Percentiles rank a stretch among this genome's conserved stretches.
Evolutionary conservation across 331 rosid species (phyloP).

Genomic region (Rosa hybrid): DNA sequence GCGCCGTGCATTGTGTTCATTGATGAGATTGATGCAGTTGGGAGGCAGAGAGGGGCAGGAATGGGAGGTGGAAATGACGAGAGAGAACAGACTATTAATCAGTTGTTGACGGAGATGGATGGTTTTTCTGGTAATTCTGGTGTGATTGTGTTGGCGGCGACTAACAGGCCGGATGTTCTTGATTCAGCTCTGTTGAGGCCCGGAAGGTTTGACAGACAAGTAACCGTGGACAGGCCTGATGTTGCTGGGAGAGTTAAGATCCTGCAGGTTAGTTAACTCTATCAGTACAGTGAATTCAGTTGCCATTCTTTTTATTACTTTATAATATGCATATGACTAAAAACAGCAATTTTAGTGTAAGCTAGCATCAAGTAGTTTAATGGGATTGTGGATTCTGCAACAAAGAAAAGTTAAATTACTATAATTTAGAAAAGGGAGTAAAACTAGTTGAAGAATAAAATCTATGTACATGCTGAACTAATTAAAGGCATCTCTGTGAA

Average conservation of each 20-base stretch:
- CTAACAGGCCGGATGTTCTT: constrained; percentile 96
- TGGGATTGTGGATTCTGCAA: background rate
- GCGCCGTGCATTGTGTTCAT: constrained; percentile 99
- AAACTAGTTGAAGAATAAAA: background rate
- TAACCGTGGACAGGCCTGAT: constrained; percentile 97
- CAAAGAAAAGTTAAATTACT: background rate
- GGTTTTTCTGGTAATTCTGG: constrained; percentile 98
- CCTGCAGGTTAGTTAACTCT: constrained; percentile 62
- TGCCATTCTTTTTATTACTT: background rate
- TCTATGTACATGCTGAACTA: background rate
- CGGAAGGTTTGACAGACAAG: constrained; percentile 93
- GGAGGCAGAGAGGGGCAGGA: constrained; percentile 99
- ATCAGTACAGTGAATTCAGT: background rate
- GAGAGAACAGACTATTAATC: constrained; percentile 98
- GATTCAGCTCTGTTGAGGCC: constrained; percentile 89
- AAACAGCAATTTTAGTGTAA: background rate
- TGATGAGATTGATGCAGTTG: constrained; percentile 96
- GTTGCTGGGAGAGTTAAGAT: constrained; percentile 97
- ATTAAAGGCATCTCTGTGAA: background rate
- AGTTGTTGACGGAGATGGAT: constrained; percentile 98
- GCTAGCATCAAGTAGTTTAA: background rate
- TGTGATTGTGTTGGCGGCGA: constrained; percentile 96
- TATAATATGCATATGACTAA: background rate
- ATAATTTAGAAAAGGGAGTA: background rate
- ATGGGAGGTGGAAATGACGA: constrained; percentile 98